These are phyloP conservation scores for Sarocladium oryzae DNA, from an alignment of 2,329 filamentous ascomycete species.

Conservation along the genomic window DNA sequence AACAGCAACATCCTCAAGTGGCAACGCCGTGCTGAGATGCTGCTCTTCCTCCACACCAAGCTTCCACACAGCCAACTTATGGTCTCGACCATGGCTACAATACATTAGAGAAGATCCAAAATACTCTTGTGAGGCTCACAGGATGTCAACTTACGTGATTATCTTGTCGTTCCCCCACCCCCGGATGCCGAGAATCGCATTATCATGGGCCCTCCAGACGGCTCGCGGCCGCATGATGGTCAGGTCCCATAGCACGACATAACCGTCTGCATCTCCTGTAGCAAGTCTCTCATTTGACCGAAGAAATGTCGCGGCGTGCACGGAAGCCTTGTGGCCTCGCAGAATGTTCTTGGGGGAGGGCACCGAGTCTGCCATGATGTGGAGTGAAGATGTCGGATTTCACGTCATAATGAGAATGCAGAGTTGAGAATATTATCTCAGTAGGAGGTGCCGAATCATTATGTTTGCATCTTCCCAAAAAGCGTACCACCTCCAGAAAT, in stretches of 20 bases:
- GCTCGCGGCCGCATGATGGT: conserved; percentile 72
- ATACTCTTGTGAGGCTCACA: no score
- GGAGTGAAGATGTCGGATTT: neutral
- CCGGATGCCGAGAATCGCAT: conserved; percentile 66
- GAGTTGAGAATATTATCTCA: no score
- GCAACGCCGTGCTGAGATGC: conserved; percentile 60
- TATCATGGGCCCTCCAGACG: conserved; percentile 81
- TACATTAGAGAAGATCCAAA: neutral
- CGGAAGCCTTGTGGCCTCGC: conserved; percentile 74
- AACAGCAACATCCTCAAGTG: conserved; percentile 53
- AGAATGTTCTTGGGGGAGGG: conserved; percentile 56
- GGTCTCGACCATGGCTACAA: conserved; percentile 79
- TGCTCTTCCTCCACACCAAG: conserved; percentile 54
- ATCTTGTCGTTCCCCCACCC: conserved; percentile 67
- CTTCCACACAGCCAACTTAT: conserved; percentile 81
- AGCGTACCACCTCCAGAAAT: no score
- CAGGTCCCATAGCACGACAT: conserved; percentile 79
- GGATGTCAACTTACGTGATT: conserved; percentile 83
- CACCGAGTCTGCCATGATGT: conserved; percentile 21
- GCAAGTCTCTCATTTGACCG: conserved; percentile 67
- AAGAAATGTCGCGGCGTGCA: conserved; percentile 72
- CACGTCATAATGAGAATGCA: neutral
- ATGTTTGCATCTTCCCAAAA: no score
- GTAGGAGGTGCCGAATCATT: neutral
- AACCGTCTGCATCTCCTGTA: conserved; percentile 87